Conservation (phyloP, 176 grass and related monocot genomes). For the barley (Hordeum vulgare) region DNA sequence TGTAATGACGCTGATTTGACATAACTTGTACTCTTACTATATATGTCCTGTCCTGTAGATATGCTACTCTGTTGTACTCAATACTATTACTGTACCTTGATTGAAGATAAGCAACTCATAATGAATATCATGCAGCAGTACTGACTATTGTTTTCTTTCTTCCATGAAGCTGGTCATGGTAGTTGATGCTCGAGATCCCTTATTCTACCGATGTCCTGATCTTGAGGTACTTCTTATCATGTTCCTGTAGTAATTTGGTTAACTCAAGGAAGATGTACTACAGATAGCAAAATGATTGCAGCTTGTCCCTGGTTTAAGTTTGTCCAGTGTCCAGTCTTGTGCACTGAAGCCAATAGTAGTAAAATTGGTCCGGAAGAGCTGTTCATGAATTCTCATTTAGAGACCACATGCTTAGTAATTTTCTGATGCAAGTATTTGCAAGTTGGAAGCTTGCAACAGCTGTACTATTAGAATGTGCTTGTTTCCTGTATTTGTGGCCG, state of each 20-base stretch:
- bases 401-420: neutral
- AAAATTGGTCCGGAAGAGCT: neutral
- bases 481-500: neutral
- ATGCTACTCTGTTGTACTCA: neutral
- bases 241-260: neutral
- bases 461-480: neutral
- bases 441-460: neutral
- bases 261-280: neutral
- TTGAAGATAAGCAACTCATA: neutral
- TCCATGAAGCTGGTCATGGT: constrained; percentile 78
- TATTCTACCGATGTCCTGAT: constrained; percentile 85
- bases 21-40: neutral
- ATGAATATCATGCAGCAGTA: neutral
- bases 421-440: neutral
- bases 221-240: constrained; percentile 60
- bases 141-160: constrained; percentile 17
- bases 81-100: neutral
- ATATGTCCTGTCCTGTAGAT: neutral
- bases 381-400: neutral
- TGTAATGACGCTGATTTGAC: neutral
- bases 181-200: constrained; percentile 88
- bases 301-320: neutral
- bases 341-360: neutral
- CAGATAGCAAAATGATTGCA: neutral
- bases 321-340: neutral